Evolutionary conservation across 192 early-diverging fungal genomes (phyloP), one percentile per base, ranked within the genome.

Genomic region (Spinellus fusiger): DNA sequence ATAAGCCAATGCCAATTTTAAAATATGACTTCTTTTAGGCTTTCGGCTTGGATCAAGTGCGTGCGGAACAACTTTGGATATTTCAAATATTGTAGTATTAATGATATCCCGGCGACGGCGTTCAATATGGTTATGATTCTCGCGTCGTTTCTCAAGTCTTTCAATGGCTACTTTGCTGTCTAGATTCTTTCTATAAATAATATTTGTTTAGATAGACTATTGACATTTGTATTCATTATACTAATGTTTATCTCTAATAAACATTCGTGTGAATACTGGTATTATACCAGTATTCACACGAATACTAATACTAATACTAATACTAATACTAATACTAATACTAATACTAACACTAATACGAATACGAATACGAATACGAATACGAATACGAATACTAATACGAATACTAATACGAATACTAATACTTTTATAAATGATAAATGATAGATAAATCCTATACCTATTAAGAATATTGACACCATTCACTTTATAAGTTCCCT

Each of bases 51-150:
- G 76, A 1, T 81, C 77, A 35, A 54, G 38, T 60, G 80, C 82
- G 67, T 80, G 70, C 27, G 87, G 87, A 23, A 89, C 75, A 22
- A 86, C 73, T 38, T 75, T 74, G 9, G 85, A 76, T 31, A 89
- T 80, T 31, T 84, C 79, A 26, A 76, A 71, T 64, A 89, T 89
- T 4, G 86, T 89, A 61, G 83, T 77, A 65, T 89, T 89, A 56
- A 89, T 83, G 44, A 82, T 85, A 73, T 89, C 86, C 22, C 87
- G 76, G 44, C 87, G 81, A 53, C 86, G 81, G 26, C 87, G 75
- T 66, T 89, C 87, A 5, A 89, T 83, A 68, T 82, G 82, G 65
- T 89, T 89, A 65, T 89, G 87, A 73, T 87, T 87, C 71, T 86
- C 87, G 56, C 87, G 76, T 28, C 87, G 83, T n/a, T 83, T 73